These are phyloP conservation scores for Corchorus capsularis DNA, from an alignment of 345 rosid species.

Conservation along the genomic window DNA sequence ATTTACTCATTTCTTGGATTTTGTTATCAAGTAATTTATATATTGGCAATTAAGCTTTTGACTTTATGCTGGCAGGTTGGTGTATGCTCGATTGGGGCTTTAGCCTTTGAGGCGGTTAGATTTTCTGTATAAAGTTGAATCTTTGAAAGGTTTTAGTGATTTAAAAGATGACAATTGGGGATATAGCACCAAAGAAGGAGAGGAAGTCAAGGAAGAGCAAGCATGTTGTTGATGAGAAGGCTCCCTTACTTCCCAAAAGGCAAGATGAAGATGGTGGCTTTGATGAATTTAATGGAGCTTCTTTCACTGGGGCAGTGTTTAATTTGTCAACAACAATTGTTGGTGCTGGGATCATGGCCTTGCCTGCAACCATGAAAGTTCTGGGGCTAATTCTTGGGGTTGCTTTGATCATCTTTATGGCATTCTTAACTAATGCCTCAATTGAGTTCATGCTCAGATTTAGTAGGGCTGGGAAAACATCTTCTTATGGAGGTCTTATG, in stretches of 20 bases:
- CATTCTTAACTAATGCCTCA: conserved; percentile 77
- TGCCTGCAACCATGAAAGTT: conserved; percentile 93
- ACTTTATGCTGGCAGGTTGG: not conserved
- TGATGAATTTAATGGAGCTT: conserved; percentile 86
- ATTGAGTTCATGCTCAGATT: conserved; percentile 83
- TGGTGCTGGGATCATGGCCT: conserved; percentile 98
- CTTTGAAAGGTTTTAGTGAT: conserved; percentile 15
- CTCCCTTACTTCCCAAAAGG: conserved; percentile 57
- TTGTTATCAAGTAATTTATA: conserved; percentile 1
- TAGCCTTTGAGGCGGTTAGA: not conserved
- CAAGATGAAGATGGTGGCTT: conserved; percentile 44
- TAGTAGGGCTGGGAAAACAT: conserved; percentile 58
- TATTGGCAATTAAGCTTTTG: not conserved
- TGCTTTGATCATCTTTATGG: conserved; percentile 69
- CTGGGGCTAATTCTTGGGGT: conserved; percentile 76
- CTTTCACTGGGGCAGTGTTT: conserved; percentile 85
- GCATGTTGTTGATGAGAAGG: conserved; percentile 43
- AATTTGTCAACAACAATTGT: conserved; percentile 84
- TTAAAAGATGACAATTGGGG: conserved; percentile 55
- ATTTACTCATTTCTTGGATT: not conserved
- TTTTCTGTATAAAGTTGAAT: conserved; percentile 6
- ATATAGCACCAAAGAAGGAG: conserved; percentile 46
- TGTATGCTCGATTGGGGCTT: conserved; percentile 1
- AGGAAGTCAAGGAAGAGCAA: conserved; percentile 47
- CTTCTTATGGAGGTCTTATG: conserved; percentile 84